Base-by-base conservation (phyloP, 2,329 filamentous ascomycete species). In the Cryphonectria parasitica region DNA sequence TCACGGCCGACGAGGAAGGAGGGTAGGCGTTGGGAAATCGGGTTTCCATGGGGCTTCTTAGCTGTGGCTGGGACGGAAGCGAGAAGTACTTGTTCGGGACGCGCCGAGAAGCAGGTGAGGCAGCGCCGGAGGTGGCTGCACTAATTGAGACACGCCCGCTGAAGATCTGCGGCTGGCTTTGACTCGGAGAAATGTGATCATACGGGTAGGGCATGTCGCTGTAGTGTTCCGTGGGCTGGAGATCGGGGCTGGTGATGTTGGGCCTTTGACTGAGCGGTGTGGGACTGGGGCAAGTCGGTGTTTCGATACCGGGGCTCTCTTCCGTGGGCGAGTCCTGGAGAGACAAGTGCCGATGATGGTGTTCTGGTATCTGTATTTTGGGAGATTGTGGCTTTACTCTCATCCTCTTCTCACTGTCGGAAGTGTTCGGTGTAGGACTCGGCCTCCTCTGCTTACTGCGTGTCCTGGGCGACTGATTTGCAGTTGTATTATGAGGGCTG, bases 231-330 rank as follows among this genome's bases (percentile, higher is more conserved):
- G 25, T 3, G 13, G 41, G 22, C n/a, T 31, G 41, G 31, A 56
- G n/a, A 17, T 49, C 31, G 34, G 34, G 34, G 34, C 34, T 36
- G 34, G 34, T 36, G 34, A 36, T 36, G 34, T 36, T 36, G 34
- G 34, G 34, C 34, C 34, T 36, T 4, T 36, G 34, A 8, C 34
- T 36, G 34, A 36, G 34, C 4, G 80, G 79, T 0, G 79, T 81
- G 3, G 80, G 78, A 25, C 78, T 81, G 0, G 79, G 79, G 2
- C 77, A 79, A 0, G 79, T 79, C 0, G 80, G 80, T 0, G 78
- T 80, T 0, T 76, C 77, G 3, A 81, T 68, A 1, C 73, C 67
- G 15, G 68, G 70, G 39, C 67, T 66, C 15, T 68, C 69, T 22
- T 66, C 69, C 3, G 45, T 63, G 19, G 62, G 49, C 11, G 28